These are phyloP conservation scores for Auricularia cornea DNA, from an alignment of 768 basidiomycete species.

Conservation along the genomic window DNA sequence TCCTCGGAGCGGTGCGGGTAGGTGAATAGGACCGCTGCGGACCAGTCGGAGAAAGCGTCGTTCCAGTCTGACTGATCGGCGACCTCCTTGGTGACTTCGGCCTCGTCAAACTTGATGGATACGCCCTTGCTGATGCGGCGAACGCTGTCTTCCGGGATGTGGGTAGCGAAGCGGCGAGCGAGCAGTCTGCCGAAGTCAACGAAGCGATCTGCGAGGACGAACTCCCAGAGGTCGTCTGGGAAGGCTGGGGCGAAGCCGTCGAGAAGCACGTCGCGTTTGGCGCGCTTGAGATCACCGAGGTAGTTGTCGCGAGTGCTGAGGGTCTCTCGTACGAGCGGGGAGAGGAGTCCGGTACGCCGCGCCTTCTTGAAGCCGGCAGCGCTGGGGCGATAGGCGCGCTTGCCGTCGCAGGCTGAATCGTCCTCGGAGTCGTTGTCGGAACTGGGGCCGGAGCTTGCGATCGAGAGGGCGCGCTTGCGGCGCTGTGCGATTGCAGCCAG, in stretches of 20 bases:
- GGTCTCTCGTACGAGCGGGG: not conserved
- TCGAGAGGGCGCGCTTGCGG: too few species aligned
- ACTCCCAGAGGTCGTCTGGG: not conserved
- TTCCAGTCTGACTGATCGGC: not conserved
- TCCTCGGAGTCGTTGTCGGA: too few species aligned
- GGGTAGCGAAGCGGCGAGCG: not conserved
- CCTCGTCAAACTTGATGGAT: not conserved
- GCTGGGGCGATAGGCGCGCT: too few species aligned
- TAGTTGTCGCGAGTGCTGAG: not conserved
- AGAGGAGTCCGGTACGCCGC: not conserved
- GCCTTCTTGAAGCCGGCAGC: too few species aligned
- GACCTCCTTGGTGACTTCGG: not conserved
- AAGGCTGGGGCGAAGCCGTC: not conserved
- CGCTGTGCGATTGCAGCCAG: too few species aligned
- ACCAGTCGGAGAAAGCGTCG: not conserved
- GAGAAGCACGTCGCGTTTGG: not conserved
- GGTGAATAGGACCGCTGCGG: not conserved
- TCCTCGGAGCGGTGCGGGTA: not conserved
- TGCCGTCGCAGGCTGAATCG: too few species aligned
- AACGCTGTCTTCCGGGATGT: not conserved
- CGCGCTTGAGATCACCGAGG: not conserved
- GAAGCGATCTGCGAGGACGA: not conserved
- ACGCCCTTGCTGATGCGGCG: not conserved
- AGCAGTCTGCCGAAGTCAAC: not conserved
- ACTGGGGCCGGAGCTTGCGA: too few species aligned